Conservation (phyloP, 192 early-diverging fungal species). For the Entomortierella parvispora region DNA sequence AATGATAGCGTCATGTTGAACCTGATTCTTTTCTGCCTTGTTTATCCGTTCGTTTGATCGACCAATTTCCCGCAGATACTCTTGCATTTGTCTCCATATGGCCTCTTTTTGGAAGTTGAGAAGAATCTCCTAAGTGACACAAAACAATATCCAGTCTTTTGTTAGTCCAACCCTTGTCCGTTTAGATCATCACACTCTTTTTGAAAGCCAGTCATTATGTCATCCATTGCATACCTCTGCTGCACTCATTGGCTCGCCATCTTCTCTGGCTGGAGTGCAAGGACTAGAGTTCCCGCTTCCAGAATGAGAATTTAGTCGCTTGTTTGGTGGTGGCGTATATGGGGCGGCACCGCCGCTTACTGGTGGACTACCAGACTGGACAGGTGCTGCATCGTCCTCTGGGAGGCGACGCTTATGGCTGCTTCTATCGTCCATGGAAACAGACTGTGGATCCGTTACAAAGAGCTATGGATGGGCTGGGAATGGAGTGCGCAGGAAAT, state of each 20-base stretch:
- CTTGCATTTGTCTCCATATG: constrained; percentile 73
- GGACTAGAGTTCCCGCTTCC: constrained; percentile 33
- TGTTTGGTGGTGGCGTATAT: constrained; percentile 23
- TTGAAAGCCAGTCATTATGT: no score
- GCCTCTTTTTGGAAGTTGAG: constrained; percentile 71
- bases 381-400: constrained; percentile 14
- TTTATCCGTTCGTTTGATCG: constrained; percentile 55
- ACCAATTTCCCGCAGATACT: constrained; percentile 67
- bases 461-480: not conserved
- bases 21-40: constrained; percentile 59
- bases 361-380: not conserved
- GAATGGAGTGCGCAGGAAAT: no score
- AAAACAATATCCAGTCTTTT: not conserved
- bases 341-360: constrained; percentile 12
- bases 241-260: constrained; percentile 31
- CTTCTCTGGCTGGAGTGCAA: constrained; percentile 7
- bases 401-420: constrained; percentile 32
- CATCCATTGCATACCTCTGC: constrained; percentile 22
- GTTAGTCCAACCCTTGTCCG: no score
- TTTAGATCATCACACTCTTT: no score
- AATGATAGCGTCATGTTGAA: constrained; percentile 53
- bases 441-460: not conserved
- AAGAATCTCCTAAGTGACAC: constrained; percentile 16
- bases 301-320: constrained; percentile 25
- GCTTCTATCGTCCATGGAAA: constrained; percentile 47